Evolutionary conservation across 495 filamentous ascomycete genomes (phyloP), one percentile per base, ranked within the genome.

Genomic region (Tuber brumale): DNA sequence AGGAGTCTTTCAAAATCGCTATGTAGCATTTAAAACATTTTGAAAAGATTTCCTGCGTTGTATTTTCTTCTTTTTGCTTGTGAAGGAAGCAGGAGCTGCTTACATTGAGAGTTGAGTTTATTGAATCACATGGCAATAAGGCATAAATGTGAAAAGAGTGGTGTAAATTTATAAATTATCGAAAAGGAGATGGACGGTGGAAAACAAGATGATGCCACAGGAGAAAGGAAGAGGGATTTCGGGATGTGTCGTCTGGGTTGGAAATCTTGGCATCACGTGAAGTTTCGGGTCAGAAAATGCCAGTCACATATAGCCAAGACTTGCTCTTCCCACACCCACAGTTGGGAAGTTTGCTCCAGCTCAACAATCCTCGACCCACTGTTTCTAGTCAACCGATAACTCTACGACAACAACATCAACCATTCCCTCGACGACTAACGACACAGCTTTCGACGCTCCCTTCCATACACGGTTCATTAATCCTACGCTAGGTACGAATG

Each of bases 1-100:
- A 35, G 27, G 57, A 35, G 27, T 66, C 57, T 35, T 31, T 66
- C 27, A 27, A 66, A 66, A 35, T 66, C 31, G 57, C 27, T n/a
- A 61, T 66, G 12, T 66, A 35, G 57, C 27, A 66, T 35, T 66
- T 66, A 31, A 66, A 66, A 66, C 57, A 35, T 66, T 35, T 66
- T 35, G 57, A 66, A 66, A 66, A 66, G 57, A 66, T 66, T 66
- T 27, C 57, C 57, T 35, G 57, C 57, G 27, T 35, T 66, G 57
- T 35, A 18, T 66, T 66, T 66, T 14, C 14, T 27, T 31, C 5
- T 66, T 66, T 66, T 66, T 12, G 31, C 14, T 66, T 35, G 57
- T 35, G 19, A 35, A 66, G 16, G 12, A 35, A 66, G 57, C 27
- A 66, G 31, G 27, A 66, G 18, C 57, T 18, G 57, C 57, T 66